Conservation (phyloP, 805 yeast species). For the Saccharomycopsis sp. region DNA sequence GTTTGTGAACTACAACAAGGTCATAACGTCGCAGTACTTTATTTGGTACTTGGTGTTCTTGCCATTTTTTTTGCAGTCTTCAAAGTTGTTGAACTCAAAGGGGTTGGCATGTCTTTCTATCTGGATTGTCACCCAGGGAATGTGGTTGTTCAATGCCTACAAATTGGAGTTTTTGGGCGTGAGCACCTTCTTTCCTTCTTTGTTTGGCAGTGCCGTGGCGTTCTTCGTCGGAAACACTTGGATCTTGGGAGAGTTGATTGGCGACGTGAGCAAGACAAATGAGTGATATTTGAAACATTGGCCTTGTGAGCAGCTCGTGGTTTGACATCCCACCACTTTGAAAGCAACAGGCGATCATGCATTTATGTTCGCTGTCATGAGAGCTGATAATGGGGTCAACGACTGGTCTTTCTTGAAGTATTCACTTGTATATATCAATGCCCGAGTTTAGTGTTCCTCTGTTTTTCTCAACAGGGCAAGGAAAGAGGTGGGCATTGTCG, state of each 20-base stretch:
- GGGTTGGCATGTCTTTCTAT: constrained; percentile 37
- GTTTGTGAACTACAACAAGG: constrained; percentile 74
- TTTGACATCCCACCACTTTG: no score
- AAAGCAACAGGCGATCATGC: no score
- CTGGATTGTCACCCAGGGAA: constrained; percentile 67
- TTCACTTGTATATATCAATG: no score
- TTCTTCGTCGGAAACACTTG: constrained; percentile 59
- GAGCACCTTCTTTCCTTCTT: constrained; percentile 50
- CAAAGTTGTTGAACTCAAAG: constrained; percentile 30
- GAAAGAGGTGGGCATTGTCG: no score
- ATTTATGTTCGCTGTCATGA: no score
- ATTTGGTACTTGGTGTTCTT: constrained; percentile 86
- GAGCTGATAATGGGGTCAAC: no score
- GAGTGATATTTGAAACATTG: no score
- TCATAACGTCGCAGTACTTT: constrained; percentile 90
- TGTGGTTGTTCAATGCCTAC: constrained; percentile 76
- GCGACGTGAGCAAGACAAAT: no score
- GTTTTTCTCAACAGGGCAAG: no score
- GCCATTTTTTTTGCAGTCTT: constrained; percentile 56
- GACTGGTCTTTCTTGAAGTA: no score
- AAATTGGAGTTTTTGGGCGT: constrained; percentile 71
- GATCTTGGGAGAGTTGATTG: constrained; percentile 49
- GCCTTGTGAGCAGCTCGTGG: no score
- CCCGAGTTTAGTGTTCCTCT: no score
- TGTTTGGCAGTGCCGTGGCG: constrained; percentile 44